Evolutionary conservation across 1,139 yeast genomes (phyloP).

Genomic region (Kodamaea suecica): DNA sequence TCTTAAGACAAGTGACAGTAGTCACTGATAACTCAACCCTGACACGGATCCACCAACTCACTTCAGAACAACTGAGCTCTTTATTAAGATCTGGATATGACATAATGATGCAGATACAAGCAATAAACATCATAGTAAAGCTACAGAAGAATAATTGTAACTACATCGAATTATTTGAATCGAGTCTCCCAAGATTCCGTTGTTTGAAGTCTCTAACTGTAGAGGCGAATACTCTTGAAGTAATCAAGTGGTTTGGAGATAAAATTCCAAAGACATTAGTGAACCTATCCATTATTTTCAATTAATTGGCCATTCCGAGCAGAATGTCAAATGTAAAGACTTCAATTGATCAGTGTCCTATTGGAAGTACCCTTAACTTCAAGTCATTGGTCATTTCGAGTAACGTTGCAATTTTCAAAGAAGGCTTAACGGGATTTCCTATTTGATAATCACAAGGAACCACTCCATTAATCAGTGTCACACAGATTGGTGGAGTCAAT

Average conservation of each 20-base stretch:
- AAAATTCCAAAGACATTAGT: background rate
- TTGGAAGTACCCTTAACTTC: too few species aligned
- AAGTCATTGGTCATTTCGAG: too few species aligned
- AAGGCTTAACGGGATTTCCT: too few species aligned
- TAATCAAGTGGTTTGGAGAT: background rate
- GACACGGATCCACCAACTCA: too few species aligned
- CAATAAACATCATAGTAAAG: slow-evolving; percentile 2
- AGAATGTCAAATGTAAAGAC: too few species aligned
- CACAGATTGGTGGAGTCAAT: background rate
- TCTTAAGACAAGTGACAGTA: slow-evolving; percentile 6
- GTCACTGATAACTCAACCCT: background rate
- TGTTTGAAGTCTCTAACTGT: slow-evolving; percentile 5
- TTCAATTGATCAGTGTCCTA: too few species aligned
- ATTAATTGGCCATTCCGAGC: background rate
- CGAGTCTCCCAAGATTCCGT: background rate
- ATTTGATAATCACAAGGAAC: too few species aligned
- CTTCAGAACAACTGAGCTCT: too few species aligned
- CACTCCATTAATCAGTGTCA: too few species aligned
- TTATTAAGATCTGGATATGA: too few species aligned
- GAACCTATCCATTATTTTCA: background rate
- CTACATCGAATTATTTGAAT: background rate
- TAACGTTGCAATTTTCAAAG: too few species aligned
- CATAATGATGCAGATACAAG: background rate
- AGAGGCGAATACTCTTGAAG: slow-evolving; percentile 3
- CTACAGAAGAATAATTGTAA: background rate